Evolutionary conservation across 257 asterid species (phyloP).

Genomic region (Nicotiana paniculata): DNA sequence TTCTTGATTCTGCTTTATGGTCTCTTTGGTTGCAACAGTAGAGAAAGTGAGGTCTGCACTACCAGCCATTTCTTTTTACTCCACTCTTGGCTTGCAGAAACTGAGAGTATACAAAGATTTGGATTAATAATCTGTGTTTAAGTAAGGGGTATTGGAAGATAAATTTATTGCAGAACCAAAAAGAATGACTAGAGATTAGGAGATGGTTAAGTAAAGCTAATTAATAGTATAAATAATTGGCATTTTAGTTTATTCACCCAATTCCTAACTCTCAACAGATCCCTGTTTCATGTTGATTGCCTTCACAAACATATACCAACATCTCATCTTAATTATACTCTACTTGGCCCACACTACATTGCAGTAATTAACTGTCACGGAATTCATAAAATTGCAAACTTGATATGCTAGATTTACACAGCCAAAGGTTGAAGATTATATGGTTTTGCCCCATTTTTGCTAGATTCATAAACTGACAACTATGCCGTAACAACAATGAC

Average conservation of each 20-base stretch:
- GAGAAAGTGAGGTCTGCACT: conserved; percentile 31
- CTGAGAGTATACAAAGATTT: not conserved
- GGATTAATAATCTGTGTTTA: conserved; percentile 19
- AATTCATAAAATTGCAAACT: not conserved
- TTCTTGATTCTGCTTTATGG: conserved; percentile 14
- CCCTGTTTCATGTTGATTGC: conserved; percentile 61
- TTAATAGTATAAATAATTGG: conserved; percentile 11
- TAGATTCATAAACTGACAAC: not conserved
- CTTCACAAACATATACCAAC: conserved; percentile 38
- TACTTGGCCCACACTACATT: not conserved
- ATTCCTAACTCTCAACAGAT: conserved; percentile 72
- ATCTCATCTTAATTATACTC: not conserved
- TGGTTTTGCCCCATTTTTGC: not conserved
- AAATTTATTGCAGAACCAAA: conserved; percentile 22
- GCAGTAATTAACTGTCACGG: not conserved
- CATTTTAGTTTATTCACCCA: conserved; percentile 16
- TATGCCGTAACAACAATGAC: not conserved
- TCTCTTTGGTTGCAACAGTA: conserved; percentile 14
- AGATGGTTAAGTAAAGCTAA: conserved; percentile 53
- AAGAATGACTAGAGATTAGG: conserved; percentile 54
- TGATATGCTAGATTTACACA: not conserved
- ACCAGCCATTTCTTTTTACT: conserved; percentile 43
- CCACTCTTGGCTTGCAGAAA: conserved; percentile 4
- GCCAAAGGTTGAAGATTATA: not conserved
- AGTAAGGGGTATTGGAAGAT: conserved; percentile 25